These are phyloP conservation scores for Curvularia eragrostidis DNA, from an alignment of 2,329 filamentous ascomycete genomes.

Conservation along the genomic window DNA sequence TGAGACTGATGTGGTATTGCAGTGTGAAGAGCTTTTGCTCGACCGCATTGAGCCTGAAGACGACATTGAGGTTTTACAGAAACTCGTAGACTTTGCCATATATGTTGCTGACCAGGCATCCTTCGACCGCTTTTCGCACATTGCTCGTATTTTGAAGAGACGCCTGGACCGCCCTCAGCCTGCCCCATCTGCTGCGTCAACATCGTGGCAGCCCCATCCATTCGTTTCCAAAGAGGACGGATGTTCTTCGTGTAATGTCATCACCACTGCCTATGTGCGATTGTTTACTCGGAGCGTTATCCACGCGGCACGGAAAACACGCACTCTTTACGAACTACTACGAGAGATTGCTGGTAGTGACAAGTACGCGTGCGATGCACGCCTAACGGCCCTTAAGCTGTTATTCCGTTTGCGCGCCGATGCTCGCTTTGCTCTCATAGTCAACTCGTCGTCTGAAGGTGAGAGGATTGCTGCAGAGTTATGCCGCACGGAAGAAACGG, in stretches of 20 bases:
- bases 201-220: slow-evolving; percentile 27
- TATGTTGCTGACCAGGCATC: slow-evolving; percentile 68
- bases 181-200: slow-evolving; percentile 24
- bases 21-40: slow-evolving; percentile 68
- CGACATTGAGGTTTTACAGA: slow-evolving; percentile 69
- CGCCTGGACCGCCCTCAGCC: slow-evolving; percentile 34
- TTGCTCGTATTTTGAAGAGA: slow-evolving; percentile 53
- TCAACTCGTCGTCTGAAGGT: slow-evolving; percentile 74
- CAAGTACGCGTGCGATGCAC: slow-evolving; percentile 46
- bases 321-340: slow-evolving; percentile 51
- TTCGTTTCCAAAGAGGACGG: slow-evolving; percentile 25
- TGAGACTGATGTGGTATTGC: slow-evolving; percentile 63
- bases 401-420: slow-evolving; percentile 85
- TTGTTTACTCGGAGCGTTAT: slow-evolving; percentile 80
- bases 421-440: slow-evolving; percentile 76
- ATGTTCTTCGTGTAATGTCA: slow-evolving; percentile 70
- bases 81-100: slow-evolving; percentile 69
- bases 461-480: slow-evolving; percentile 75
- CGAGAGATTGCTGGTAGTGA: slow-evolving; percentile 43
- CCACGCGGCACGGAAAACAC: slow-evolving; percentile 68
- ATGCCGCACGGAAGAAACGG: slow-evolving; percentile 66
- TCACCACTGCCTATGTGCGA: slow-evolving; percentile 72
- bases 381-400: slow-evolving; percentile 48
- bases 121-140: slow-evolving; percentile 62
- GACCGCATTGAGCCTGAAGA: slow-evolving; percentile 67